Base-by-base conservation (phyloP, 2,329 filamentous ascomycete species). In the Fonsecaea nubica region DNA sequence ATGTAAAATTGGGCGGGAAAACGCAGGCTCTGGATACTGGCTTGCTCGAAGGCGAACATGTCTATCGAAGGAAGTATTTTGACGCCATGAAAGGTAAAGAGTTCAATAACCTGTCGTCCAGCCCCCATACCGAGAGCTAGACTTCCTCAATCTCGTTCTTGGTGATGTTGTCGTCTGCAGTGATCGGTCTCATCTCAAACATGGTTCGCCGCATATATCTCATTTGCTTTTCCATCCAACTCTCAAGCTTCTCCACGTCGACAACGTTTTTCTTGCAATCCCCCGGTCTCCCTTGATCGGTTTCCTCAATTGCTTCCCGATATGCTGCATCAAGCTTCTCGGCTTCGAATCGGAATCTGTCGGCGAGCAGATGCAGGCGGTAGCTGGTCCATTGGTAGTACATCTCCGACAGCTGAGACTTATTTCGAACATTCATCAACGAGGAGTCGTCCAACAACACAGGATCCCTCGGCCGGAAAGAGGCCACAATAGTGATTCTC, bases 401-500 rank as follows among this genome's bases (percentile, higher is more conserved):
- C 2, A 89, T 78, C 70, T 86, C 83, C 0, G 79, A 77, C 2
- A 87, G 76, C 67, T 87, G 78, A 4, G 85, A 88, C 67, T 89
- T 84, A 0, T 80, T 80, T 0, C 87, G 83, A 12, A 89, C 84
- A 0, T 84, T 88, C 2, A 82, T 85, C 53, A 90, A 79, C 3
- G 86, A 84, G 0, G 84, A 85, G 71, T 89, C 86, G 71, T 90
- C 88, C 10, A 80, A 80, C 36, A 85, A 72, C 15, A 77, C 77
- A 1, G 86, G 79, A 25, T 80, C 82, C 56, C 82, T 83, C 0
- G 88, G 87, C 7, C 88, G 82, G 78, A 89, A 89, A 3, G 85
- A 86, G 0, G 88, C 90, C 55, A 90, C 87, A 77, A 88, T 87
- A 53, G 82, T 86, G 76, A 90, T 89, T 36, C 88, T 84, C 75